Base-by-base conservation (phyloP, 768 basidiomycete species). In the Atractiella rhizophila region DNA sequence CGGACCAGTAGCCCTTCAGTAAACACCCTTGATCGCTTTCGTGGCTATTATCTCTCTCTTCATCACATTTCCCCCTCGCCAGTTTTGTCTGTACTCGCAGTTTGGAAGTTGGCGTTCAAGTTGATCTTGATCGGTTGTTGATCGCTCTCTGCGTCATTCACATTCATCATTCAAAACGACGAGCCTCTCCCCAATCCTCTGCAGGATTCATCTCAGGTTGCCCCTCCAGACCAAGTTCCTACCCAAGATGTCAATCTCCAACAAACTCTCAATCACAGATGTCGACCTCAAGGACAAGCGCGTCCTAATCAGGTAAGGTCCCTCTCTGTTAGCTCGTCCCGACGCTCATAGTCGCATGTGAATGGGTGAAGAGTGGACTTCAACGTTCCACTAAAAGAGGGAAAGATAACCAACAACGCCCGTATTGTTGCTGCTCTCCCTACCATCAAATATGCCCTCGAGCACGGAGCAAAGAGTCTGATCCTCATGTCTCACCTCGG, bases 401-500 rank as follows among this genome's bases (percentile, higher is more conserved):
- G 75, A 36, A 74, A 74, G 57, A 85, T 96, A 67, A 88, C 88
- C 33, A 98, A 94, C 64, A 76, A 82, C 49, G 85, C 85, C 42
- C 79, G 88, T 60, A 88, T 98, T 63, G 77, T 86, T 36, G 88
- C 86, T 23, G 88, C 88, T 25, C 65, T 96, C 44, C 88, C 88
- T 23, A 94, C 88, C 33, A 79, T 98, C 57, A 71, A 76, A 60
- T 83, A 85, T 63, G 83, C 88, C 13, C 66, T 94, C 47, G 73
- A 82, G 20, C 68, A 79, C 46, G 81, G 86, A 27, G 82, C 86
- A 45, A 67, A 71, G 43, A 66, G 68, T 43, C 75, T 94, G 56
- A 69, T 81, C 51, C 71, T 96, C 56, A 91, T 94, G 85, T 94
- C 88, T 55, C 88, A 98, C 60, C 71, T 98, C 42, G 91, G 88